A percentile compares a stretch with the other conserved stretches of the same genome.
phyloP scores from a whole-genome alignment of 1,139 yeast genomes.

The Taiozyma onychis region DNA sequence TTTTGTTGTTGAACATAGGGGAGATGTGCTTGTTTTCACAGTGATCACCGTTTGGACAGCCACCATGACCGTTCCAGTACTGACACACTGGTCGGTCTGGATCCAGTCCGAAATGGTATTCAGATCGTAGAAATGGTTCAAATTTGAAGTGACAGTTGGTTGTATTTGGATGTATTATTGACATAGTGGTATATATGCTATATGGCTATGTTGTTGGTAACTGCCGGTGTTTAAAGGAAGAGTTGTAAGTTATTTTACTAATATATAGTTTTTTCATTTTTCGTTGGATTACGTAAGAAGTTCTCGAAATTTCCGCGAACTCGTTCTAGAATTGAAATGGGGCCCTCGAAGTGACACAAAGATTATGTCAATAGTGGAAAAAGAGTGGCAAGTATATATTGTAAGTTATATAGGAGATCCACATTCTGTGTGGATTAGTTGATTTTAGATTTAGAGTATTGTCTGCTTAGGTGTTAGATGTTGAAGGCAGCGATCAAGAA shows the following conservation, averaged over 20 bases:
- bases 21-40: conserved; percentile 90
- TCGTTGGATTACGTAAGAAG: not conserved
- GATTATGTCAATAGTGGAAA: not conserved
- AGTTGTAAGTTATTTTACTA: not conserved
- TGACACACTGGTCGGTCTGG: conserved; percentile 91
- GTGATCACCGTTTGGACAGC: conserved; percentile 78
- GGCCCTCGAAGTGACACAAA: not conserved
- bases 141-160: conserved; percentile 56
- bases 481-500: conserved; percentile 60
- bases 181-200: conserved; percentile 15
- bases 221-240: not conserved
- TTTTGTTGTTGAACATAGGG: conserved; percentile 75
- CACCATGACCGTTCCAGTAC: conserved; percentile 59
- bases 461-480: conserved; percentile 37
- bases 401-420: not conserved
- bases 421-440: not conserved
- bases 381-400: not conserved
- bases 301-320: not conserved
- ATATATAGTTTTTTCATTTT: not conserved
- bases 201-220: not conserved
- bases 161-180: conserved; percentile 33
- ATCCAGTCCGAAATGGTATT: conserved; percentile 76
- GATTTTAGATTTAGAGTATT: not conserved
- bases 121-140: conserved; percentile 76
- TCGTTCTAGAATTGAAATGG: not conserved